phyloP scores from a whole-genome alignment of 805 yeast genomes.

The Candida sonorensis region DNA sequence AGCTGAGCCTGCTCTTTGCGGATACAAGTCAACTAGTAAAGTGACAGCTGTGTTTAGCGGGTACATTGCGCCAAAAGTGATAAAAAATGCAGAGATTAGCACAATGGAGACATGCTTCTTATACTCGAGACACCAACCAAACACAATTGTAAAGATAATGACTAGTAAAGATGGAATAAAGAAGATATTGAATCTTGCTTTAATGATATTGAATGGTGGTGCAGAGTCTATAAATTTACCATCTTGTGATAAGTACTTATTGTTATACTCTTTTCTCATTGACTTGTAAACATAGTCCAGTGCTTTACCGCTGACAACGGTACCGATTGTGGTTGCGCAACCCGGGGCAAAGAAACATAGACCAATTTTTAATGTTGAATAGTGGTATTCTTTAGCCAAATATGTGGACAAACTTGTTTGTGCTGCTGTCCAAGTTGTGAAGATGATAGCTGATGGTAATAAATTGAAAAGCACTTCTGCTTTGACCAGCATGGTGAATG shows the following conservation, averaged over 20 bases:
- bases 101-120: conserved; percentile 46
- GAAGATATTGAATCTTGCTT: conserved; percentile 46
- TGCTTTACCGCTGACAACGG: conserved; percentile 49
- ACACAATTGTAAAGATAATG: conserved; percentile 37
- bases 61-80: conserved; percentile 53
- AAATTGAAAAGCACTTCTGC: conserved; percentile 37
- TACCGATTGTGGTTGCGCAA: conserved; percentile 53
- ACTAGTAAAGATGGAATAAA: conserved; percentile 34
- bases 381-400: conserved; percentile 42
- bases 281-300: conserved; percentile 45
- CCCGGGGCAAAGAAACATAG: conserved; percentile 73
- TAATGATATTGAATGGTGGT: conserved; percentile 46
- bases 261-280: conserved; percentile 25
- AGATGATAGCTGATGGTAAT: conserved; percentile 55
- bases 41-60: conserved; percentile 56
- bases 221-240: neutral
- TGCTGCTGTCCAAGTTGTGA: conserved; percentile 63
- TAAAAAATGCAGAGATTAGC: conserved; percentile 48
- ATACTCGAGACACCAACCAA: conserved; percentile 67
- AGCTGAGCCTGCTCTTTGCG: conserved; percentile 64
- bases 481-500: conserved; percentile 11
- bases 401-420: conserved; percentile 59
- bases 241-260: conserved; percentile 20
- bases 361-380: conserved; percentile 55
- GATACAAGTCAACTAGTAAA: conserved; percentile 69